A percentile compares a stretch with the other conserved stretches of the same genome.
These are phyloP conservation scores for Gillenia trifoliata DNA, from an alignment of 306 rosid species.

Conservation along the genomic window DNA sequence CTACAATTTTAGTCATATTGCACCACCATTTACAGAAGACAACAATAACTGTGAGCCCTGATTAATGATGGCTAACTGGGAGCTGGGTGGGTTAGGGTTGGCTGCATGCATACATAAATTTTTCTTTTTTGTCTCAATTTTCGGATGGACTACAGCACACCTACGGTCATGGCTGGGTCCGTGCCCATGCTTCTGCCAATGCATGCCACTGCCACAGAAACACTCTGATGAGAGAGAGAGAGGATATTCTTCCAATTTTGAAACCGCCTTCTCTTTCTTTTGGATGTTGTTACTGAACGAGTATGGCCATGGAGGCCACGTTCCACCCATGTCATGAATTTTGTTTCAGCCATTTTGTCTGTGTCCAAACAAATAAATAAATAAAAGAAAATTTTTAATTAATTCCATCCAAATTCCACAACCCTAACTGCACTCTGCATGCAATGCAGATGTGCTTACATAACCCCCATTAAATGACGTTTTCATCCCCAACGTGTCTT, in stretches of 20 bases:
- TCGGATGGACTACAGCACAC: no score
- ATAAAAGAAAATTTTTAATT: not conserved
- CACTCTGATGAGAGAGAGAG: not conserved
- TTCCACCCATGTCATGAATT: not conserved
- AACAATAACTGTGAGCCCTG: no score
- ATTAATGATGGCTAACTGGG: no score
- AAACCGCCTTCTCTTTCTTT: conserved; percentile 22
- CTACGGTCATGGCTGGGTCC: no score
- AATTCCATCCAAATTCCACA: not conserved
- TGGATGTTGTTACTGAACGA: not conserved
- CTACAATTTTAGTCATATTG: no score
- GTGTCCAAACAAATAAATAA: not conserved
- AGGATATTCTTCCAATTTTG: conserved; percentile 24
- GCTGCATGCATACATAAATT: no score
- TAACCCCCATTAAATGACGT: not conserved
- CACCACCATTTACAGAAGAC: no score
- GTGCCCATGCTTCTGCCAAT: no score
- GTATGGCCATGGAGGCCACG: conserved; percentile 9
- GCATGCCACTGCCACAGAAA: not conserved
- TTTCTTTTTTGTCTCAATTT: no score
- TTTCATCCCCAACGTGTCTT: conserved; percentile 36
- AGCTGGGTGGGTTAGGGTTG: no score
- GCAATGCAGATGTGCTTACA: not conserved
- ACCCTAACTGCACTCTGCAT: not conserved
- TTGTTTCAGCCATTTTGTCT: conserved; percentile 22